Evolutionary conservation across 352 stramenopile genomes (phyloP).

Genomic region (Pythium grandisporangium): DNA sequence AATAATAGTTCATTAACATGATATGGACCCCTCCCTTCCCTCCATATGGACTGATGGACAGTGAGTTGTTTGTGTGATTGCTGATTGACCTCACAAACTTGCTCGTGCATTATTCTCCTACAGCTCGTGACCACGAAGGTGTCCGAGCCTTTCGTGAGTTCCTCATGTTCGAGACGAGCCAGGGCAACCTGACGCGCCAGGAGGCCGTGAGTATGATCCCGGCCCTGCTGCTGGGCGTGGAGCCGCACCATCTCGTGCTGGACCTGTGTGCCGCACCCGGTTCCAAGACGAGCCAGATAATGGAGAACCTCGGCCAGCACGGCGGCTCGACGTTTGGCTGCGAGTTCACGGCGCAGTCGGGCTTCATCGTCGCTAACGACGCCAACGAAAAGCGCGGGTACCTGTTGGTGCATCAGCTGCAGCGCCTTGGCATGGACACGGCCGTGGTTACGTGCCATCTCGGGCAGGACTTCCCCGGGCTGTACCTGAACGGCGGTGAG

Average conservation of each 20-base stretch:
- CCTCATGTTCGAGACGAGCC: conserved; percentile 86
- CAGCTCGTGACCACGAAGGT: conserved; percentile 36
- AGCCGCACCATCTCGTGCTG: conserved; percentile 72
- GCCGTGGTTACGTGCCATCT: conserved; percentile 90
- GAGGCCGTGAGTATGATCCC: conserved; percentile 98
- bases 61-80: no score
- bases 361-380: conserved; percentile 96
- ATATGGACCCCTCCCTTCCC: no score
- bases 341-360: conserved; percentile 10
- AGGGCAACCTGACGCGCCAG: conserved; percentile 92
- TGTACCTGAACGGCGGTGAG: conserved; percentile 49
- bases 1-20: neutral
- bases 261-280: conserved; percentile 91
- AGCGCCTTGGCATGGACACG: conserved; percentile 56
- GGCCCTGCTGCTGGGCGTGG: conserved; percentile 91
- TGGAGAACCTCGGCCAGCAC: conserved; percentile 65
- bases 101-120: no score
- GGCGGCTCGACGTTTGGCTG: conserved; percentile 4
- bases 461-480: conserved; percentile 90
- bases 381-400: conserved; percentile 93
- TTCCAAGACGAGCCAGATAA: conserved; percentile 97
- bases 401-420: conserved; percentile 93
- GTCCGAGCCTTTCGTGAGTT: conserved; percentile 89
- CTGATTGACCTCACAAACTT: no score
- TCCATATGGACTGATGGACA: neutral